A percentile compares a stretch with the other conserved stretches of the same genome.
phyloP scores from a whole-genome alignment of 805 yeast species.

The Lipomyces anomalus region DNA sequence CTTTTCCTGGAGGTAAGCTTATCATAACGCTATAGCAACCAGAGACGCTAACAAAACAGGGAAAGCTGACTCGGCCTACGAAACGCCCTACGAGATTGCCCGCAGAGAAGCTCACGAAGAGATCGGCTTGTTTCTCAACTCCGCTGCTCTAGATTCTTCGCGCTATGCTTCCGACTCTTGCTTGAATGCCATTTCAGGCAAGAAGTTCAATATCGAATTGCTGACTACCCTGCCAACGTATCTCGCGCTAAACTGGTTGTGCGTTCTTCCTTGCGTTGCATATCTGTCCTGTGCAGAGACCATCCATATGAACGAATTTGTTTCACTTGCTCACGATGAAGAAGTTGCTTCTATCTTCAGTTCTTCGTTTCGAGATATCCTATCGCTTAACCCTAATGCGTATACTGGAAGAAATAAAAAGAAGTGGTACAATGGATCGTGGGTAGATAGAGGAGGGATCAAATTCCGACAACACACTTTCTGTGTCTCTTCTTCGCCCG shows the following conservation, averaged over 20 bases:
- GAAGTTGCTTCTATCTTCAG: conserved; percentile 34
- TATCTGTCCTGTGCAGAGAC: conserved; percentile 13
- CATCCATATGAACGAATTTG: conserved; percentile 9
- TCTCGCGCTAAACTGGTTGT: conserved; percentile 71
- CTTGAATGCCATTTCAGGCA: conserved; percentile 8
- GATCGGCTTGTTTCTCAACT: conserved; percentile 51
- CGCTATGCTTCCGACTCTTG: background rate
- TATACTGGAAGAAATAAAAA: conserved; percentile 21
- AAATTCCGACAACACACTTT: conserved; percentile 33
- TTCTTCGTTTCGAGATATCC: conserved; percentile 17
- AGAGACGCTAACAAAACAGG: conserved; percentile 77
- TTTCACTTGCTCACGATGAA: conserved; percentile 7
- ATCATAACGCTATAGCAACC: too few relatives aligned
- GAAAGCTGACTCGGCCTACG: conserved; percentile 59
- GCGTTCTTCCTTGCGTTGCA: conserved; percentile 67
- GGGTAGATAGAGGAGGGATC: conserved; percentile 34
- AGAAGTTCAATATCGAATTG: conserved; percentile 54
- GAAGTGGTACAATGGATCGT: conserved; percentile 27
- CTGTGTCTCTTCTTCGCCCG: conserved; percentile 23
- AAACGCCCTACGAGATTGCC: conserved; percentile 69
- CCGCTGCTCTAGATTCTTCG: conserved; percentile 27
- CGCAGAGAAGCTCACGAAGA: conserved; percentile 84
- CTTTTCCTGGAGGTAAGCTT: conserved; percentile 88
- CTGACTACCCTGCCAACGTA: conserved; percentile 68
- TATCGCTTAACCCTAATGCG: conserved; percentile 20